Evolutionary conservation across 2,329 filamentous ascomycete genomes (phyloP), one percentile per base, ranked within the genome.

Genomic region (Pyrenochaeta sp.): DNA sequence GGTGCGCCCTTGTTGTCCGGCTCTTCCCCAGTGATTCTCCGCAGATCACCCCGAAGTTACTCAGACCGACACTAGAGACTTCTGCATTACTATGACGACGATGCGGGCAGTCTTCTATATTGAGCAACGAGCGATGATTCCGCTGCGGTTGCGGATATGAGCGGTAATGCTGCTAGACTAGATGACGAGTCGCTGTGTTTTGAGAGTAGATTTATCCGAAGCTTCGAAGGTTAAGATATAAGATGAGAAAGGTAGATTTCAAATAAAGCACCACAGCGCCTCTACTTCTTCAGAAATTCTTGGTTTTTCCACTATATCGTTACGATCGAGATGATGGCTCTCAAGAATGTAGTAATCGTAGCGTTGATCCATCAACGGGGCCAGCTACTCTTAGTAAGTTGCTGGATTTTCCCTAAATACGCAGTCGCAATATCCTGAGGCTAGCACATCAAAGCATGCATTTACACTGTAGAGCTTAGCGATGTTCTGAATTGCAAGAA

Each of bases 41-140:
- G 48, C 58, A 56, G 44, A 46, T 47, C 53, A 25, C 47, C 52
- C 52, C 56, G 40, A 48, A 44, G 52, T 54, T 60, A 58, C 50
- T 62, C 53, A 53, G 56, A 50, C 54, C 46, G 51, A 50, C 46
- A 19, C 30, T 24, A n/a, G 9, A 39, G 27, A 48, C 28, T 37
- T 37, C 39, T 30, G 19, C 10, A 8, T 24, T 19, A 7, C 34
- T 22, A 58, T 64, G 54, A 61, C 54, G 58, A 58, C 45, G 28
- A 24, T 43, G 40, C 51, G 60, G 54, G n/a, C n/a, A 40, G 27
- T 58, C 49, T 54, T 55, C 57, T 61, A 12, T 19, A 56, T 54
- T 49, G 49, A 49, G 58, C 28, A 55, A 59, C 46, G 43, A 13
- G 37, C 32, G 32, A 19, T 53, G 44, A 9, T 50, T 28, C n/a